Percentiles rank a stretch among this genome's conserved stretches.
phyloP scores from a whole-genome alignment of 169 alveolate genomes.

The Toxoplasma gondii region DNA sequence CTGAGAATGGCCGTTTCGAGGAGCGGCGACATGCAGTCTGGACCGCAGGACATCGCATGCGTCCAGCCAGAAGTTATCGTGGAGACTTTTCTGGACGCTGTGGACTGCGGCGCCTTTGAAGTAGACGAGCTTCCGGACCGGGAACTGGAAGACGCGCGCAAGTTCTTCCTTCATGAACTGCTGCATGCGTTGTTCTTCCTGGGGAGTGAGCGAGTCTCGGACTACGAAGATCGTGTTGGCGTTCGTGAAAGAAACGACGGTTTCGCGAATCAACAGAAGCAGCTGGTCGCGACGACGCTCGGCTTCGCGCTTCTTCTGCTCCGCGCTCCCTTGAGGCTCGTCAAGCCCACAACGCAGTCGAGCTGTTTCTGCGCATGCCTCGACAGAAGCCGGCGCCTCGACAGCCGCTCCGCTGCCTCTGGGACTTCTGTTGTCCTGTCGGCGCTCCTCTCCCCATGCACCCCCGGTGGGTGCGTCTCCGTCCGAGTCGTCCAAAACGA shows the following conservation, averaged over 20 bases:
- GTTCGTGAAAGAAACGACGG: constrained; percentile 25
- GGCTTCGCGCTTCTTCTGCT: no score
- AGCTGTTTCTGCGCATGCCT: no score
- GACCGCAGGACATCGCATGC: constrained; percentile 6
- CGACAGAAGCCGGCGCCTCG: no score
- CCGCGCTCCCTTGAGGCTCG: background rate
- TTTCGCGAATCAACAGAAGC: background rate
- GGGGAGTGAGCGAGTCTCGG: background rate
- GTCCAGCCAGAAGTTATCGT: constrained; percentile 3
- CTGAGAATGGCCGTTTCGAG: background rate
- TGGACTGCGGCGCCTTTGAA: background rate
- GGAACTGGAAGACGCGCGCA: background rate
- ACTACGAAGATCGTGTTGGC: background rate
- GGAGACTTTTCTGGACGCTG: background rate
- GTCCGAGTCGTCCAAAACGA: background rate
- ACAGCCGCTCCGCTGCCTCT: no score
- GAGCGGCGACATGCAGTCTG: background rate
- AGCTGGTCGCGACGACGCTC: background rate
- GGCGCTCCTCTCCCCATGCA: background rate
- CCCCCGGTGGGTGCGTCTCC: background rate
- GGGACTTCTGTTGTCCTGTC: no score
- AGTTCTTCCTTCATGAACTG: constrained; percentile 2
- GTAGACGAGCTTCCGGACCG: background rate
- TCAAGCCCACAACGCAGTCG: background rate
- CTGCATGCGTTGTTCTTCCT: constrained; percentile 34